Percentiles rank a stretch among this genome's conserved stretches.
Conservation (phyloP, 2,329 filamentous ascomycete species). For the Biscogniauxia sp. region DNA sequence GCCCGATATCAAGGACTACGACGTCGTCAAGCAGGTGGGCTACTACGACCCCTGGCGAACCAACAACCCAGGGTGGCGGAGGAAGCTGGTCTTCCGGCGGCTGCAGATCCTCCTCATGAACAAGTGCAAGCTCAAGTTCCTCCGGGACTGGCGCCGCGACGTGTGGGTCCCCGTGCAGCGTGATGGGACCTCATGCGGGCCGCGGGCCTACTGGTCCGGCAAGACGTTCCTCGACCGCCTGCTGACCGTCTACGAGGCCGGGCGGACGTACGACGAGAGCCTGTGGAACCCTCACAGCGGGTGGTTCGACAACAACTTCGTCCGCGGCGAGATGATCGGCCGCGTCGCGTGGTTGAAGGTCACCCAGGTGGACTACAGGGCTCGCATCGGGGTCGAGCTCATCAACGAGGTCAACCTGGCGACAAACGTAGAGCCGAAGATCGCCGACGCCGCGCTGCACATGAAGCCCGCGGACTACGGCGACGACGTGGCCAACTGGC, state of each 20-base stretch:
- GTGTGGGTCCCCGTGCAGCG: slow-evolving; percentile 19
- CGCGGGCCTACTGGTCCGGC: slow-evolving; percentile 22
- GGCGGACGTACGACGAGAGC: neutral
- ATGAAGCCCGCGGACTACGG: neutral
- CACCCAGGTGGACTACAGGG: slow-evolving; percentile 19
- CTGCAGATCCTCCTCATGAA: slow-evolving; percentile 3
- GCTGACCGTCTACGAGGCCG: slow-evolving; percentile 4
- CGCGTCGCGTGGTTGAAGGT: slow-evolving; percentile 16
- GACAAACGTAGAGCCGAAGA: neutral
- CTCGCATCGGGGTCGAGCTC: slow-evolving; percentile 23
- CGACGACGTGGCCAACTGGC: neutral
- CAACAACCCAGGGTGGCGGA: rapidly evolving
- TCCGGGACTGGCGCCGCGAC: neutral
- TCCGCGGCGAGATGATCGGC: slow-evolving; percentile 28
- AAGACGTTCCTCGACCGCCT: slow-evolving; percentile 23
- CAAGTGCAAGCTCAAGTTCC: slow-evolving; percentile 6
- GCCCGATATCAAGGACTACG: slow-evolving; percentile 1
- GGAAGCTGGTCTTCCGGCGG: neutral
- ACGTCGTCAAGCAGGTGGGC: slow-evolving; percentile 10
- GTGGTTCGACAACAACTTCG: slow-evolving; percentile 22
- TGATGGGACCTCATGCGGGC: slow-evolving; percentile 20
- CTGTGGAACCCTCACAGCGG: slow-evolving; percentile 19
- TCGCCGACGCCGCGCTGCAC: neutral
- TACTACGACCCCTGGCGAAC: slow-evolving; percentile 17
- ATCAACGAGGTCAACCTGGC: slow-evolving; percentile 3